Percentiles rank a stretch among this genome's conserved stretches.
phyloP scores from a whole-genome alignment of 768 basidiomycete genomes.

The Holtermanniella nyarrowii region DNA sequence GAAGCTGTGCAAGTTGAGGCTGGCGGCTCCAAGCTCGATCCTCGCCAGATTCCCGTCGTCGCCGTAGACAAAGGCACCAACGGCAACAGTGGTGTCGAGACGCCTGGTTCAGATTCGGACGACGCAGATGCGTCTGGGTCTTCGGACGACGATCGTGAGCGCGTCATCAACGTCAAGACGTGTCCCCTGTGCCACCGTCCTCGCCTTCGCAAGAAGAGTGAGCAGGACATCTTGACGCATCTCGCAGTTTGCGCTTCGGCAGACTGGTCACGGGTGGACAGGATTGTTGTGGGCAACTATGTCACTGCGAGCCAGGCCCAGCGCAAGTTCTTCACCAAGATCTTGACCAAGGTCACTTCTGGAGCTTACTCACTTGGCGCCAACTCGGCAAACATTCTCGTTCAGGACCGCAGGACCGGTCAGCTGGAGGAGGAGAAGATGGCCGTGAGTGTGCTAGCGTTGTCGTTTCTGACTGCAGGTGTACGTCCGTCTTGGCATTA shows the following conservation, averaged over 20 bases:
- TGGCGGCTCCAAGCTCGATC: conserved; percentile 17
- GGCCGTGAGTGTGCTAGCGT: conserved; percentile 37
- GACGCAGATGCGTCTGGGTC: conserved; percentile 19
- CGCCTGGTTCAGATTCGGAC: conserved; percentile 20
- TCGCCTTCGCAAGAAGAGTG: conserved; percentile 70
- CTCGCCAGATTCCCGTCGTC: conserved; percentile 16
- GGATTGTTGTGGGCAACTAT: conserved; percentile 86
- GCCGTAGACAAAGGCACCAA: conserved; percentile 4
- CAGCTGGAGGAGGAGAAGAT: conserved; percentile 97
- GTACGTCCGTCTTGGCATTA: conserved; percentile 84
- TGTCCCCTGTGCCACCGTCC: conserved; percentile 91
- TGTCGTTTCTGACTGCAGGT: conserved; percentile 45
- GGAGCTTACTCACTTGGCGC: conserved; percentile 87
- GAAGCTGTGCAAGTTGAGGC: conserved; percentile 2
- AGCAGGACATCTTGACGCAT: conserved; percentile 91
- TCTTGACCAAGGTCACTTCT: conserved; percentile 71
- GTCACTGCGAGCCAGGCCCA: conserved; percentile 92
- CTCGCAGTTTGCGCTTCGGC: conserved; percentile 89
- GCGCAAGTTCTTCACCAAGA: conserved; percentile 90
- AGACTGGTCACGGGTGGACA: conserved; percentile 81
- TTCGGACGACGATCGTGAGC: conserved; percentile 45
- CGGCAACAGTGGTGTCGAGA: not conserved
- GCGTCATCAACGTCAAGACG: conserved; percentile 87
- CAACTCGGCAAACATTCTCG: conserved; percentile 95
- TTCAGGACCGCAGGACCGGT: conserved; percentile 85